Base-by-base conservation (phyloP, 495 filamentous ascomycete species). In the Amorphotheca resinae region DNA sequence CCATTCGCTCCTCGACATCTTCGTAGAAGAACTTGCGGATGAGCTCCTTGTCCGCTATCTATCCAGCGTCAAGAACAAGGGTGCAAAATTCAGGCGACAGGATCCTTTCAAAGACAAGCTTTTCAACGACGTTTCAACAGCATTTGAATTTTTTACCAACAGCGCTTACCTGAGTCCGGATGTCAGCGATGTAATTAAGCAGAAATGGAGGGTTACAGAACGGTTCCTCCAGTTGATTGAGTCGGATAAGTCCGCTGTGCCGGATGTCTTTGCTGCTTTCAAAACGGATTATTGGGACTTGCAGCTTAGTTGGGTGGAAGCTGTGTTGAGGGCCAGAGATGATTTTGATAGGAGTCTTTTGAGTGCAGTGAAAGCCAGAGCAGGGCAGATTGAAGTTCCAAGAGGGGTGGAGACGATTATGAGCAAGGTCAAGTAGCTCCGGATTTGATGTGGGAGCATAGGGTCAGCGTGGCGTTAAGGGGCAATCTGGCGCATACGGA, bases 221-320 rank as follows among this genome's bases (percentile, higher is more conserved):
- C 72, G 75, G 57, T 80, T 96, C 50, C 67, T 85, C 16, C 68
- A 71, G 4, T 60, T 99, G 46, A 67, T 99, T 9, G 73, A 77
- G 22, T 67, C 75, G 0, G 81, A 89, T 18, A 99, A 91, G 65
- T 66, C 75, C 4, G 60, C 60, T 12, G 61, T 95, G 4, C 76
- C 84, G 2, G 72, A 75, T 21, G 77, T 83, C 5, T 96, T 94
- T 51, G 84, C 82, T 51, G 64, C 66, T 12, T 87, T 96, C 62
- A 95, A 93, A 67, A 59, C 64, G 23, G 69, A 77, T 44, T 94
- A 94, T 57, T 95, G 88, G 89, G 91, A 99, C 62, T 66, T 95
- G 55, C 86, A 89, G 62, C 75, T 95, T 39, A 79, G 77, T 21
- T 99, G 91, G 91, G 87, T 96, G n/a, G 91, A 99, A 66, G 77